phyloP scores from a whole-genome alignment of 805 yeast species.

The Yamadazyma ubonensis region DNA sequence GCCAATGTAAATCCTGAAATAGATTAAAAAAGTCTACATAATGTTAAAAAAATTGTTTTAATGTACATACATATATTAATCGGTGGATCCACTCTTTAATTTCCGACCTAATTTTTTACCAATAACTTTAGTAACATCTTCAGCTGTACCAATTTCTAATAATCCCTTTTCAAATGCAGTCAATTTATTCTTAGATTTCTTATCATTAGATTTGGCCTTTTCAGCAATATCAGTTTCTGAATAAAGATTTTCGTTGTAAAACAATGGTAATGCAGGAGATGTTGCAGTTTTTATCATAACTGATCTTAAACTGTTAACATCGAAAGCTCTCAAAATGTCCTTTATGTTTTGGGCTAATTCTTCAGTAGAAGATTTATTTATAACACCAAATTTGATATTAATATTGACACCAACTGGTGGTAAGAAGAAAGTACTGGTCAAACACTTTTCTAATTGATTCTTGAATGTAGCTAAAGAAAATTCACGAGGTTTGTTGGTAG shows the following conservation, averaged over 20 bases:
- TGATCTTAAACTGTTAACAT: conserved; percentile 48
- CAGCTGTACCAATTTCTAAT: conserved; percentile 77
- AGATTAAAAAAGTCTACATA: no score
- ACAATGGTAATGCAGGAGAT: conserved; percentile 87
- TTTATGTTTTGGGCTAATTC: conserved; percentile 59
- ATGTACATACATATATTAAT: conserved; percentile 11
- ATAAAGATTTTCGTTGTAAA: conserved; percentile 57
- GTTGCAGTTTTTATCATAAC: conserved; percentile 61
- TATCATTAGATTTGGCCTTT: conserved; percentile 23
- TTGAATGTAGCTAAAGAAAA: conserved; percentile 51
- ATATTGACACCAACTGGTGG: conserved; percentile 75
- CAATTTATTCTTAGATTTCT: conserved; percentile 30
- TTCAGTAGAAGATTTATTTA: conserved; percentile 33
- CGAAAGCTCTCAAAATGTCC: conserved; percentile 51
- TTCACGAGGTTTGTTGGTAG: conserved; percentile 32
- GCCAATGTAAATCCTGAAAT: no score
- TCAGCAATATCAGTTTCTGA: conserved; percentile 48
- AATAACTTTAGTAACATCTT: conserved; percentile 62
- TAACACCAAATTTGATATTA: conserved; percentile 64
- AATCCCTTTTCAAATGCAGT: conserved; percentile 72
- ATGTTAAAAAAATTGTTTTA: conserved; percentile 2
- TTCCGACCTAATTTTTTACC: conserved; percentile 49
- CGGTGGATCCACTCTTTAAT: conserved; percentile 8
- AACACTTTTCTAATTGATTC: conserved; percentile 58
- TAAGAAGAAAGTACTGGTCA: conserved; percentile 57